Base-by-base conservation (phyloP, 2,329 filamentous ascomycete genomes). In the Cladosporium colombiae region DNA sequence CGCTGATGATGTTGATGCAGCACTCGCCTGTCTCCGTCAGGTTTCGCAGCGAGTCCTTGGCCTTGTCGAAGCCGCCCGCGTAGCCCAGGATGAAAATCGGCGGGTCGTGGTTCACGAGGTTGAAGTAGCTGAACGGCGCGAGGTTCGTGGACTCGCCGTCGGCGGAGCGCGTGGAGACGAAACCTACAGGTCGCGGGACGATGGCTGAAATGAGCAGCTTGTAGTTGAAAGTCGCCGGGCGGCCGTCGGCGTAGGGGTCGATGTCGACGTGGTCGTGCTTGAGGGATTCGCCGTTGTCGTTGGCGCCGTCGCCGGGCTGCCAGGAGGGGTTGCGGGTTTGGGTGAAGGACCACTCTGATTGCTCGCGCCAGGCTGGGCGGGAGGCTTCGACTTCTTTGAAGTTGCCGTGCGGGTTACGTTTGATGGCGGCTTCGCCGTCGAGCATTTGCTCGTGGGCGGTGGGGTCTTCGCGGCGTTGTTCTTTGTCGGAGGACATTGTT, bases 131-230 rank as follows among this genome's bases (percentile, higher is more conserved):
- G 78, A 95, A 97, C 0, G 93, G 93, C 0, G 93, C 92, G 2
- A 97, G 84, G 79, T 97, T 98, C 18, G 86, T 87, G 31, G n/a
- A n/a, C 80, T 82, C 78, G 25, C 91, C 91, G 73, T 93, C 89
- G 46, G 80, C 80, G 2, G 81, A 84, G 40, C 82, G 76, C 1
- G 87, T 89, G 59, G 82, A 84, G 16, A 88, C 78, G 68, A 89
- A 87, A 1, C 86, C 87, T 55, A 97, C 89, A 14, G 94, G 94
- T 14, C 94, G 87, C 0, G 94, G 94, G 18, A 93, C 85, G 70
- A 97, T 87, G 69, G 87, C 88, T 21, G 88, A 91, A 78, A 97
- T 96, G 68, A 97, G 83, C 16, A 97, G 86, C 80, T 96, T 97
- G 85, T 98, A 97, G 84, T 97, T 97, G 80, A 86, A 88, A 1